Evolutionary conservation across 2,329 filamentous ascomycete species (phyloP).

Genomic region (Cadophora malorum): DNA sequence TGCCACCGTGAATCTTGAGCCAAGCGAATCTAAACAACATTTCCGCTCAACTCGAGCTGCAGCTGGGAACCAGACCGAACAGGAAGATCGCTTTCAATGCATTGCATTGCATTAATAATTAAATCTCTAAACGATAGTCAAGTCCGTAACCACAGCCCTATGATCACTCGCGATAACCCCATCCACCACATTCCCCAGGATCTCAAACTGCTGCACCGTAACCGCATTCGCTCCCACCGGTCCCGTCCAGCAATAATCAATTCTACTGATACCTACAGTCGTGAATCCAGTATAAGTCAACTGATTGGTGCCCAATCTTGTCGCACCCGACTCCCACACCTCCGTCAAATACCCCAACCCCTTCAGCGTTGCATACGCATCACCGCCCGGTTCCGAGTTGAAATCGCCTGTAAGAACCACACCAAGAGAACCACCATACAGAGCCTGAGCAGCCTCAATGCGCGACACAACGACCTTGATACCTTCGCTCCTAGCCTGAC

Average conservation of each 20-base stretch:
- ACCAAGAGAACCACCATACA: not conserved
- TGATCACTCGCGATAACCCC: slow-evolving; percentile 19
- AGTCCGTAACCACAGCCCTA: slow-evolving; percentile 17
- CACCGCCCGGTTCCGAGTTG: slow-evolving; percentile 12
- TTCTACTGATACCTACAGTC: not conserved
- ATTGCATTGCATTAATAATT: no score
- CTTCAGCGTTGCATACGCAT: slow-evolving; percentile 20
- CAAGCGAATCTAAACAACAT: no score
- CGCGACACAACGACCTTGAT: slow-evolving; percentile 17
- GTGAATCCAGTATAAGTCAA: slow-evolving; percentile 22
- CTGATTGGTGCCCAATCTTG: slow-evolving; percentile 1
- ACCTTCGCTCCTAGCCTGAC: not conserved
- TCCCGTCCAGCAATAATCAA: slow-evolving; percentile 18
- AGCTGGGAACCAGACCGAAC: no score
- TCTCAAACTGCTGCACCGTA: slow-evolving; percentile 16
- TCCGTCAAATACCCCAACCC: slow-evolving; percentile 4
- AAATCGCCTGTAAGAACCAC: slow-evolving; percentile 9
- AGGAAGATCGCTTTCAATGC: no score
- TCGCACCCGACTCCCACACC: slow-evolving; percentile 11
- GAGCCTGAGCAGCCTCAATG: not conserved
- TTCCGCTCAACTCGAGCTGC: no score
- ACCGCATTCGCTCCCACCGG: not conserved
- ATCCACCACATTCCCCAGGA: slow-evolving; percentile 5
- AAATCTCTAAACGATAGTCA: not conserved
- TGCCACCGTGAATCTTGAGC: no score